phyloP scores from a whole-genome alignment of 179 eudicot genomes.

The Camellia oleifera region DNA sequence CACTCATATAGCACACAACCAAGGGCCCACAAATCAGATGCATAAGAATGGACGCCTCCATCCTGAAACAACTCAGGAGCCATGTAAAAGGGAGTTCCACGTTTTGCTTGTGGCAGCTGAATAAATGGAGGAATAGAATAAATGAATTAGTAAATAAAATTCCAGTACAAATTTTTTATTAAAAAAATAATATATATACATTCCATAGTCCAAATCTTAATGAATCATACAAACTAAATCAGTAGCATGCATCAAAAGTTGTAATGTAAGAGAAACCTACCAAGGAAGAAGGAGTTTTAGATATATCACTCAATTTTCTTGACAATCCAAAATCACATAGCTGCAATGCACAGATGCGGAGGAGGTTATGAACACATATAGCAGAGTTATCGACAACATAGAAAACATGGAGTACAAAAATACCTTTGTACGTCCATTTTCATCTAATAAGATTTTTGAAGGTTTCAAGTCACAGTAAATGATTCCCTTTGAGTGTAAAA shows the following conservation, averaged over 20 bases:
- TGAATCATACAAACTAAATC: neutral
- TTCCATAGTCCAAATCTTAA: neutral
- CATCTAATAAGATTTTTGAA: conserved; percentile 89
- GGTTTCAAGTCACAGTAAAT: conserved; percentile 94
- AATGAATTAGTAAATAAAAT: neutral
- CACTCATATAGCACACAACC: conserved; percentile 97
- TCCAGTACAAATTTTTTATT: neutral
- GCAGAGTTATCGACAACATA: neutral
- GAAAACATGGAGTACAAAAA: conserved; percentile 12
- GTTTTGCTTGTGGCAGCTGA: conserved; percentile 89
- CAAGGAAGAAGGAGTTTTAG: conserved; percentile 60
- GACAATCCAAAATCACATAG: conserved; percentile 97
- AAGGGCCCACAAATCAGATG: conserved; percentile 98
- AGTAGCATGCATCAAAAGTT: neutral
- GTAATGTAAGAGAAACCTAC: conserved; percentile 32
- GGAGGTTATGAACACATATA: neutral
- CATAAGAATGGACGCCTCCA: conserved; percentile 96
- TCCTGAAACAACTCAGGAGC: conserved; percentile 99
- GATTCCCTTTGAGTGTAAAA: conserved; percentile 88
- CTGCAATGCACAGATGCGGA: conserved; percentile 38
- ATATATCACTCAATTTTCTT: conserved; percentile 74
- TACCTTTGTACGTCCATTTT: conserved; percentile 94
- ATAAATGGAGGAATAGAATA: conserved; percentile 21
- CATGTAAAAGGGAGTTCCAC: conserved; percentile 98
- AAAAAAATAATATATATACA: neutral